These are phyloP conservation scores for Holtermanniella nyarrowii DNA, from an alignment of 768 basidiomycete species.

Conservation along the genomic window DNA sequence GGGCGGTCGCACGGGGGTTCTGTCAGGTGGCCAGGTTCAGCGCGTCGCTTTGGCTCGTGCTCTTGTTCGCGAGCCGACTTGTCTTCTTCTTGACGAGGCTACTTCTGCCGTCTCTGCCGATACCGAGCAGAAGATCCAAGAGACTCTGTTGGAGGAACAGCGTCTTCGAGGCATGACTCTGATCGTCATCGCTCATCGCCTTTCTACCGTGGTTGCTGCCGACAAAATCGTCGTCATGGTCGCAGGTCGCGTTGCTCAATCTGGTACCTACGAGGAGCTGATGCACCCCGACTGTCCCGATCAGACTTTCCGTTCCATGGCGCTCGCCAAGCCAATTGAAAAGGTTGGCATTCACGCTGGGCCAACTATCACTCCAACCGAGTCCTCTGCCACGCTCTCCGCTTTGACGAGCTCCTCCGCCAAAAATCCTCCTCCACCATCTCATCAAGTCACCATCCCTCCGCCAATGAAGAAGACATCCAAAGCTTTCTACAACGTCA, in stretches of 20 bases:
- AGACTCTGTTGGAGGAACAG: constrained; percentile 8
- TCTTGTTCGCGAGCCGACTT: constrained; percentile 20
- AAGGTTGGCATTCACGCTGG: background rate
- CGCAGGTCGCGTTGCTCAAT: constrained; percentile 16
- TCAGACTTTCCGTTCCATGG: constrained; percentile 26
- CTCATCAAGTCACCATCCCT: constrained; percentile 1
- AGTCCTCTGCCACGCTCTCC: background rate
- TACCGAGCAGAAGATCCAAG: constrained; percentile 18
- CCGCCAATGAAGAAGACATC: constrained; percentile 5
- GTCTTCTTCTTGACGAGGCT: constrained; percentile 29
- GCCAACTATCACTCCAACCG: background rate
- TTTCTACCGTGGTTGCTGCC: constrained; percentile 19
- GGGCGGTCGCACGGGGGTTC: constrained; percentile 31
- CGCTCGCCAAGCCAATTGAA: constrained; percentile 5
- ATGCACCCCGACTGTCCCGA: constrained; percentile 14
- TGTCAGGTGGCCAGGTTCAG: constrained; percentile 37
- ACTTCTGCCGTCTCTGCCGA: constrained; percentile 23
- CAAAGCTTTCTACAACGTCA: constrained; percentile 11
- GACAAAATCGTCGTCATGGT: constrained; percentile 32
- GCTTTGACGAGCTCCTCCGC: background rate
- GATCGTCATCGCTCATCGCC: constrained; percentile 24
- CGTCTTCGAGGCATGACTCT: constrained; percentile 15
- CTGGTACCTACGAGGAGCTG: constrained; percentile 33
- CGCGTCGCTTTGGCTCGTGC: constrained; percentile 26
- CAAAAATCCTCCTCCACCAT: constrained; percentile 1